Evolutionary conservation across 2,329 filamentous ascomycete genomes (phyloP).

Genomic region (Thielaviopsis euricoi): DNA sequence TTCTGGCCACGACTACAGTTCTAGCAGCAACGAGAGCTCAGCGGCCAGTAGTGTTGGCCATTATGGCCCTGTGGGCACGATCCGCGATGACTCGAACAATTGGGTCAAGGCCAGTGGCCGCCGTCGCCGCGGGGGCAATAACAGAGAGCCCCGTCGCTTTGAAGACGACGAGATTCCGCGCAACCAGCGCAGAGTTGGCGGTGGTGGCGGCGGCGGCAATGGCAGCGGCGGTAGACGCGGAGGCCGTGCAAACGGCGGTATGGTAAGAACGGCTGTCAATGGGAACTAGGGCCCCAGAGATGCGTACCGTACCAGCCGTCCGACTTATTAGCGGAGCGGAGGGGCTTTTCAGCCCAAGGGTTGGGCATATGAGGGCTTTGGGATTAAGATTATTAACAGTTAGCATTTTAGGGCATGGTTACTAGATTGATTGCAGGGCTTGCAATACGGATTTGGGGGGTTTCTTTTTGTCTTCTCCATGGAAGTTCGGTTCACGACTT

Average conservation of each 20-base stretch:
- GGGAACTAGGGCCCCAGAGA: conserved; percentile 9
- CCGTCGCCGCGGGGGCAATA: background rate
- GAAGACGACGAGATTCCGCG: background rate
- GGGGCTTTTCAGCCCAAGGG: background rate
- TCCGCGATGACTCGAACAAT: background rate
- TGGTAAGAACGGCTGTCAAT: conserved; percentile 1
- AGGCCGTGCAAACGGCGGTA: background rate
- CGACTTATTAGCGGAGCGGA: conserved; percentile 6
- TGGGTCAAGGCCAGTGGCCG: background rate
- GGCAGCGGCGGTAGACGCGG: background rate
- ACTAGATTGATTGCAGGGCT: background rate
- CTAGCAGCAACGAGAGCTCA: background rate
- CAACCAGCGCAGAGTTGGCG: background rate
- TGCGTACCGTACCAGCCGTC: conserved; percentile 7
- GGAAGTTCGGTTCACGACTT: background rate
- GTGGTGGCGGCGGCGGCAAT: conserved; percentile 1
- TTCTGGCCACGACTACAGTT: background rate
- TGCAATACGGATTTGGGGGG: background rate
- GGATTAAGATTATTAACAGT: conserved; percentile 6
- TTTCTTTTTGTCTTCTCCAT: background rate
- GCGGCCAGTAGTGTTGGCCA: background rate
- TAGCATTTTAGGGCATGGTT: conserved; percentile 4
- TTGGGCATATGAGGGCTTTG: background rate
- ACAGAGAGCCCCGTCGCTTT: background rate
- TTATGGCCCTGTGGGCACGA: background rate